Evolutionary conservation across 106 monocot genomes (phyloP).

Genomic region (Gastrodia elata): DNA sequence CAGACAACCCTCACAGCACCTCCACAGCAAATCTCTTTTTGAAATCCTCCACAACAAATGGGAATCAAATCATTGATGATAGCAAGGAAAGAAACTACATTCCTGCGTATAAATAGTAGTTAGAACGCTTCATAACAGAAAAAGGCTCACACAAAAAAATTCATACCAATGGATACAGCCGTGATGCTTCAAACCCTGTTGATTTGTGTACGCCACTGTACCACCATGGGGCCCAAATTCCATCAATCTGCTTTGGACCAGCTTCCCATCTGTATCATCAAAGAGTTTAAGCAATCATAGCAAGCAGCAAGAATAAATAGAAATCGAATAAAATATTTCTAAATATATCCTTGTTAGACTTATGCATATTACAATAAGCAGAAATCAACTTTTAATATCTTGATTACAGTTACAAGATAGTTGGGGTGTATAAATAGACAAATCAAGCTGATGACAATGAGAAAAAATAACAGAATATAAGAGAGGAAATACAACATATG

Average conservation of each 20-base stretch:
- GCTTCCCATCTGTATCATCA: conserved; percentile 67
- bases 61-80: conserved; percentile 1
- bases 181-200: conserved; percentile 47
- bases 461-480: too few relatives aligned
- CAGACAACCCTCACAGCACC: too few relatives aligned
- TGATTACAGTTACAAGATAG: too few relatives aligned
- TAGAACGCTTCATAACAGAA: not conserved
- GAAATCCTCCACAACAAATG: not conserved
- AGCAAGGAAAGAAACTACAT: not conserved
- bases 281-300: not conserved
- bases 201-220: conserved; percentile 83
- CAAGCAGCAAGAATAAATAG: not conserved
- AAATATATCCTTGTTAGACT: not conserved
- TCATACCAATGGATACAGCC: conserved; percentile 32
- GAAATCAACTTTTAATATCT: too few relatives aligned
- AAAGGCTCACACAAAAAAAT: not conserved
- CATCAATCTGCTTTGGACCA: conserved; percentile 80
- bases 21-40: too few relatives aligned
- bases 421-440: too few relatives aligned
- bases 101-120: not conserved
- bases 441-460: too few relatives aligned
- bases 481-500: too few relatives aligned
- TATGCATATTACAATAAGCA: too few relatives aligned
- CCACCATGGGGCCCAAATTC: conserved; percentile 99
- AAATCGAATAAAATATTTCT: not conserved